Percentiles rank a stretch among this genome's conserved stretches.
phyloP scores from a whole-genome alignment of 73 alveolate genomes.

The Paramecium caudatum region DNA sequence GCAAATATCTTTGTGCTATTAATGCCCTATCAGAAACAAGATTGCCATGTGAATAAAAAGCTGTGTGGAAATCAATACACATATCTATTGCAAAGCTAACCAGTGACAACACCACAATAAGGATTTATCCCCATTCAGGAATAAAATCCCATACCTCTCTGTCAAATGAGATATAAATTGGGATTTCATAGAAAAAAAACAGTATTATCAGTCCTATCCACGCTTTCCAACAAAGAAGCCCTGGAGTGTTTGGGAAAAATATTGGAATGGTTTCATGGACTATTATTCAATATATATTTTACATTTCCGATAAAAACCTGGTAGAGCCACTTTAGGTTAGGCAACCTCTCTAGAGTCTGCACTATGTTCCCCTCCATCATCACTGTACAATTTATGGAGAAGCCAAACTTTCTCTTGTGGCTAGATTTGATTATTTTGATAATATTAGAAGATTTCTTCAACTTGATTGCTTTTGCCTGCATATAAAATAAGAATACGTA shows the following conservation, averaged over 20 bases:
- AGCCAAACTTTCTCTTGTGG: constrained; percentile 6
- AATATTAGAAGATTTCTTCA: constrained; percentile 6
- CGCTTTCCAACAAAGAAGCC: constrained; percentile 26
- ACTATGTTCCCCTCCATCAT: constrained; percentile 21
- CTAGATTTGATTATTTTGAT: not conserved
- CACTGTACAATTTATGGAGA: not conserved
- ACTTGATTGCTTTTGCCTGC: not conserved
- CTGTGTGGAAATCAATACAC: constrained; percentile 11
- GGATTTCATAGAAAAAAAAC: constrained; percentile 55
- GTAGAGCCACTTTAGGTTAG: not conserved
- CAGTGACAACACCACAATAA: not conserved
- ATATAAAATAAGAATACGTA: not conserved
- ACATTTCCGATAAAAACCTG: constrained; percentile 3
- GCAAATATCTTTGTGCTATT: constrained; percentile 16
- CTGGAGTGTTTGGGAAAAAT: constrained; percentile 18
- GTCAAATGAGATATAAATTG: constrained; percentile 30
- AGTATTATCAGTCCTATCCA: not conserved
- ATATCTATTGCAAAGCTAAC: constrained; percentile 12
- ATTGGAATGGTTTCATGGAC: constrained; percentile 45
- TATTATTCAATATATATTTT: not conserved
- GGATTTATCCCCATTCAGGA: constrained; percentile 2
- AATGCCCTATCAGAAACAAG: not conserved
- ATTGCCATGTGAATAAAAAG: constrained; percentile 52
- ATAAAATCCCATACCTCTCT: constrained; percentile 42
- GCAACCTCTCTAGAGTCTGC: not conserved